Percentiles rank a stretch among this genome's conserved stretches.
These are phyloP conservation scores for Vitis hybrid DNA, from an alignment of 177 flowering plant species.

Conservation along the genomic window DNA sequence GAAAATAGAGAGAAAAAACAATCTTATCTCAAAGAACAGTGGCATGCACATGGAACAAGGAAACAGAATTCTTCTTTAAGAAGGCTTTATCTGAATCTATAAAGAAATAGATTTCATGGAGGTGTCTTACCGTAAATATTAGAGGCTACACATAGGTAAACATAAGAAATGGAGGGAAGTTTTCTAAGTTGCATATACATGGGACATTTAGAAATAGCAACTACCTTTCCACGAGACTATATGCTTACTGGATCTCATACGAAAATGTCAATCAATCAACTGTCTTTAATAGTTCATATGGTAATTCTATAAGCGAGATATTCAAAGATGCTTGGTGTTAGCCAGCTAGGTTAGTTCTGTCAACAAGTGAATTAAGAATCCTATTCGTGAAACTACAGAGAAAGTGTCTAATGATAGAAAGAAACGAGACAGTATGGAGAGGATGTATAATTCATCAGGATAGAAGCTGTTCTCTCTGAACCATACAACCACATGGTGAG, in stretches of 20 bases:
- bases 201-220: too few species aligned
- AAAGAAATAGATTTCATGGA: too few species aligned
- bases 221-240: background rate
- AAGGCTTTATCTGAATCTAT: too few species aligned
- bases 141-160: too few species aligned
- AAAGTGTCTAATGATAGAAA: background rate
- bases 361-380: slow-evolving; percentile 8
- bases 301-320: background rate
- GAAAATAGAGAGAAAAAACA: too few species aligned
- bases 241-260: background rate
- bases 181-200: background rate
- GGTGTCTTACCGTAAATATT: too few species aligned
- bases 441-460: background rate
- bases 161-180: too few species aligned
- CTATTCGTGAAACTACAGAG: background rate
- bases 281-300: background rate
- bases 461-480: too few species aligned
- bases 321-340: background rate
- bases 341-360: slow-evolving; percentile 10
- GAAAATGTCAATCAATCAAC: background rate
- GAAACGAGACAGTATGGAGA: background rate
- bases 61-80: too few species aligned
- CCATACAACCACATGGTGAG: too few species aligned
- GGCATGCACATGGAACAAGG: too few species aligned
- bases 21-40: too few species aligned